A percentile compares a stretch with the other conserved stretches of the same genome.
Evolutionary conservation across 2,329 filamentous ascomycete species (phyloP).

Genomic region (Scytalidium lignicola): DNA sequence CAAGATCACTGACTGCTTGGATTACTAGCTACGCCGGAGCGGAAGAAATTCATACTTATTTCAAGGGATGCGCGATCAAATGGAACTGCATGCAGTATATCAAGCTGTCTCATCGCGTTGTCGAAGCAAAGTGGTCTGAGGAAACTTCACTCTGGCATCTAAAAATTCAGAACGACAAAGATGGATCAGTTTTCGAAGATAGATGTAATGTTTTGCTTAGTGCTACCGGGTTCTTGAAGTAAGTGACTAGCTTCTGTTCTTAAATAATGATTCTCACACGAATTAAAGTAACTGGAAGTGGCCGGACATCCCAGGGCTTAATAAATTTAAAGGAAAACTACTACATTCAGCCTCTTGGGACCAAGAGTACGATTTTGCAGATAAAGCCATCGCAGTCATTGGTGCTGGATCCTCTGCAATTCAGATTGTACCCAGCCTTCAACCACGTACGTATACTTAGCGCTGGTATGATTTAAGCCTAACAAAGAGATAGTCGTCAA

Average conservation of each 20-base stretch:
- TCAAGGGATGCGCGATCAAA: too few species aligned
- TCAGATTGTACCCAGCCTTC: constrained; percentile 45
- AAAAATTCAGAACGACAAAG: too few species aligned
- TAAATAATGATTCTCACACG: not conserved
- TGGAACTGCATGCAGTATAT: too few species aligned
- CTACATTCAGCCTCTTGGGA: constrained; percentile 54
- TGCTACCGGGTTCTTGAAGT: constrained; percentile 25
- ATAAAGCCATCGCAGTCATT: constrained; percentile 45
- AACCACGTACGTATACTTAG: constrained; percentile 41
- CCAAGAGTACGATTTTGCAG: constrained; percentile 38
- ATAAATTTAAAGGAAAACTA: constrained; percentile 46
- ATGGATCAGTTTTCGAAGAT: not conserved
- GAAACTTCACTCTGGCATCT: too few species aligned
- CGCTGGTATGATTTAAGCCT: constrained; percentile 39
- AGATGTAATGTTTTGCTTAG: constrained; percentile 1
- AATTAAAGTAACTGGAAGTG: constrained; percentile 32
- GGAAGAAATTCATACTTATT: too few species aligned
- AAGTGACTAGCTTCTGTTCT: not conserved
- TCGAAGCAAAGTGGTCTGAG: too few species aligned
- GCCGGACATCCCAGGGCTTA: constrained; percentile 45
- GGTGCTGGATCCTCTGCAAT: constrained; percentile 52
- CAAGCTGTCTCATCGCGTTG: too few species aligned
- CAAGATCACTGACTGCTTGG: too few species aligned
- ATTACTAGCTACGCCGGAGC: too few species aligned
- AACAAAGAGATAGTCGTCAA: constrained; percentile 25